These are phyloP conservation scores for Pestalotiopsis sp. DNA, from an alignment of 2,329 filamentous ascomycete genomes.

Conservation along the genomic window DNA sequence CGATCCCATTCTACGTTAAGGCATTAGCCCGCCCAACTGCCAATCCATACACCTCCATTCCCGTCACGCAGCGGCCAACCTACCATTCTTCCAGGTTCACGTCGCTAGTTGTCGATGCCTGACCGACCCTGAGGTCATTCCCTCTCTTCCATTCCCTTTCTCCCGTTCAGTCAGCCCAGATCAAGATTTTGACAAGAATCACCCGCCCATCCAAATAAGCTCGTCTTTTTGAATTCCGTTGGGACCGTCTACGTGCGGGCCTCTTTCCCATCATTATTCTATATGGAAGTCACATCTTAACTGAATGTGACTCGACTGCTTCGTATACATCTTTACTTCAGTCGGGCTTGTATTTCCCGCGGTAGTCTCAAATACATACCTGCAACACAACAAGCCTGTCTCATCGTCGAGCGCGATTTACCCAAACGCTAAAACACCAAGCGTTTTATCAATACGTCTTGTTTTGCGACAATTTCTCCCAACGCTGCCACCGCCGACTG, in stretches of 20 bases:
- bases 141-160: not conserved
- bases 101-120: slow-evolving; percentile 1
- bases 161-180: not conserved
- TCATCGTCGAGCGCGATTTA: slow-evolving; percentile 17
- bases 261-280: slow-evolving; percentile 7
- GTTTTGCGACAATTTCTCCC: slow-evolving; percentile 25
- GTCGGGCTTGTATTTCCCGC: slow-evolving; percentile 1
- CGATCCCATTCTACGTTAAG: not conserved
- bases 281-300: slow-evolving; percentile 33
- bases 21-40: not conserved
- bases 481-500: slow-evolving; percentile 25
- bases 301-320: slow-evolving; percentile 32
- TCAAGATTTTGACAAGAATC: not conserved
- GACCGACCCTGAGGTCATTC: slow-evolving; percentile 9
- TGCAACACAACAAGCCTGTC: not conserved
- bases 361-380: slow-evolving; percentile 9
- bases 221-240: slow-evolving; percentile 16
- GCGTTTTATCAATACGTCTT: slow-evolving; percentile 15
- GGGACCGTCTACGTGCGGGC: slow-evolving; percentile 21
- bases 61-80: not conserved
- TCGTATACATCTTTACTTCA: slow-evolving; percentile 17
- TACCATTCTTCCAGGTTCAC: not conserved
- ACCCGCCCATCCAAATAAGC: slow-evolving; percentile 11
- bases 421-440: slow-evolving; percentile 27
- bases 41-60: not conserved